These are phyloP conservation scores for Solanum sitiens DNA, from an alignment of 257 asterid species.

Conservation along the genomic window DNA sequence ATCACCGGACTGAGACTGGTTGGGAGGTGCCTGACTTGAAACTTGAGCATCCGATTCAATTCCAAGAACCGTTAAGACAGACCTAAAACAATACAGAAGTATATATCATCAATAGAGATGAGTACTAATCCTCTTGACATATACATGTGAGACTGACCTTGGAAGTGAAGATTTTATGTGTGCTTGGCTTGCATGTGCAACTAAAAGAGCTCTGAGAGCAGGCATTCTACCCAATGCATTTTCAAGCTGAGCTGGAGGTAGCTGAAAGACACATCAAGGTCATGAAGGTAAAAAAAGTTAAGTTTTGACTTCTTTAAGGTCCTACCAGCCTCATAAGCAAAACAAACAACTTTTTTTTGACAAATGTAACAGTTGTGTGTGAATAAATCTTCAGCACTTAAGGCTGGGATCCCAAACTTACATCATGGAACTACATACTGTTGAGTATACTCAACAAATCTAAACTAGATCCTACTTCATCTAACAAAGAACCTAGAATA, in stretches of 20 bases:
- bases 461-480: neutral
- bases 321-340: neutral
- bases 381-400: neutral
- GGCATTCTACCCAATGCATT: slow-evolving; percentile 67
- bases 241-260: slow-evolving; percentile 90
- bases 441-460: neutral
- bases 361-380: neutral
- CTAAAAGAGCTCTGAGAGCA: slow-evolving; percentile 76
- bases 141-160: slow-evolving; percentile 36
- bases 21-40: slow-evolving; percentile 1
- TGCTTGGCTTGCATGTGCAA: slow-evolving; percentile 81
- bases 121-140: neutral
- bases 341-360: neutral
- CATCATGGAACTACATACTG: neutral
- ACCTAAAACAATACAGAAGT: slow-evolving; percentile 27
- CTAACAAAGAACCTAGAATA: neutral
- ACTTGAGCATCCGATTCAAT: slow-evolving; percentile 23
- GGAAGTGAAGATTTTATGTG: slow-evolving; percentile 79
- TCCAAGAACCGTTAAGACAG: slow-evolving; percentile 71
- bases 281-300: neutral
- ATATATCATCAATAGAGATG: neutral
- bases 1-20: slow-evolving; percentile 37
- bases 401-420: neutral
- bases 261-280: slow-evolving; percentile 35
- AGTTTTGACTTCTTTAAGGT: neutral